phyloP scores from a whole-genome alignment of 179 eudicot species.

The Amaranthus tricolor region DNA sequence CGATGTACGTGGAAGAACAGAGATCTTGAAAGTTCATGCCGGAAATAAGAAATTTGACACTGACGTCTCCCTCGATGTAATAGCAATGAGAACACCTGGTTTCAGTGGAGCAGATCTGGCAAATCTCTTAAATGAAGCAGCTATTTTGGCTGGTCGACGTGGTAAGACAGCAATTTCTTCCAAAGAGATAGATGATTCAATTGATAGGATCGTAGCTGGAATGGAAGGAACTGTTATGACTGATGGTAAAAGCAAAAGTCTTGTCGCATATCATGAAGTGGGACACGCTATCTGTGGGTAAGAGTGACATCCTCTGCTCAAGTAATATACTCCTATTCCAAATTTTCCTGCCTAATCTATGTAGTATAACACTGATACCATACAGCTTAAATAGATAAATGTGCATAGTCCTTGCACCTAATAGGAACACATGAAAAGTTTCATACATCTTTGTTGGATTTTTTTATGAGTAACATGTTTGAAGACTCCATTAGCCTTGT shows the following conservation, averaged over 20 bases:
- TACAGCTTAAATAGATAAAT: background rate
- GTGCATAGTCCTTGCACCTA: background rate
- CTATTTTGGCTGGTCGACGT: conserved; percentile 95
- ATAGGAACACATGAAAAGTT: background rate
- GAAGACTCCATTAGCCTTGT: background rate
- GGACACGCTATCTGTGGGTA: conserved; percentile 99
- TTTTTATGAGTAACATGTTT: background rate
- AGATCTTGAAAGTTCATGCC: conserved; percentile 86
- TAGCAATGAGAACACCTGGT: conserved; percentile 99
- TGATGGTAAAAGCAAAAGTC: conserved; percentile 96
- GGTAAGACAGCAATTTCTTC: conserved; percentile 88
- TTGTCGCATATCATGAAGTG: conserved; percentile 97
- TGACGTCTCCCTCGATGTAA: conserved; percentile 91
- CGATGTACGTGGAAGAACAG: conserved; percentile 92
- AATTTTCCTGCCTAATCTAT: background rate
- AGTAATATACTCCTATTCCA: background rate
- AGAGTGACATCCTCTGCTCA: conserved; percentile 22
- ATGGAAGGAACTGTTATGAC: conserved; percentile 99
- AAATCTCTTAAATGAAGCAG: conserved; percentile 93
- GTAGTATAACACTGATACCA: too few species aligned
- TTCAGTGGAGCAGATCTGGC: conserved; percentile 99
- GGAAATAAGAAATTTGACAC: conserved; percentile 81
- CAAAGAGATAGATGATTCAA: conserved; percentile 99
- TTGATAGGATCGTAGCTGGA: conserved; percentile 98
- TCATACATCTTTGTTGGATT: background rate